Evolutionary conservation across 768 basidiomycete species (phyloP).

Genomic region (Daedaleopsis nitida): DNA sequence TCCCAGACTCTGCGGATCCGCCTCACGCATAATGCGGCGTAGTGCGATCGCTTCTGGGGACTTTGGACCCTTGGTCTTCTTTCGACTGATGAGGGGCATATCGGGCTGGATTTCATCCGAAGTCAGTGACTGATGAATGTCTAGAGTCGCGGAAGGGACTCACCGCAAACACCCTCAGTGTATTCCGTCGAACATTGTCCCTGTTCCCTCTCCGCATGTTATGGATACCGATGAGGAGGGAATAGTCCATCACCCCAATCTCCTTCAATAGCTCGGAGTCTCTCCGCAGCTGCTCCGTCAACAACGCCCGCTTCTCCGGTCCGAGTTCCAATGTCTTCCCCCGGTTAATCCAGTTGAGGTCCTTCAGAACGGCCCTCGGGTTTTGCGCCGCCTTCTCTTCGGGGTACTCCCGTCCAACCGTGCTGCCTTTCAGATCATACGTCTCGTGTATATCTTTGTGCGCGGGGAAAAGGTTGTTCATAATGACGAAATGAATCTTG

Average conservation of each 20-base stretch:
- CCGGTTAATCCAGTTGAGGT: constrained; percentile 93
- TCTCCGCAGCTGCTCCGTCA: constrained; percentile 88
- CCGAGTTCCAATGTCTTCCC: constrained; percentile 82
- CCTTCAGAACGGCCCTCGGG: constrained; percentile 89
- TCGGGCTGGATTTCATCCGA: constrained; percentile 54
- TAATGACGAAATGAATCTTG: constrained; percentile 99
- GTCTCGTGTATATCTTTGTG: constrained; percentile 98
- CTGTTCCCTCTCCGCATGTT: constrained; percentile 87
- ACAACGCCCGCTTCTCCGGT: constrained; percentile 89
- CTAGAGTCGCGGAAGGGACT: constrained; percentile 30
- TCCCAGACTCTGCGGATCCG: constrained; percentile 75
- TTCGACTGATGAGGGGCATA: constrained; percentile 63
- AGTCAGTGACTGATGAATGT: not conserved
- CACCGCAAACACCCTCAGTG: constrained; percentile 90
- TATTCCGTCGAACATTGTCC: constrained; percentile 89
- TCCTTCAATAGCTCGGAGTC: constrained; percentile 85
- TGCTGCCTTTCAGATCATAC: constrained; percentile 94
- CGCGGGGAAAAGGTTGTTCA: constrained; percentile 99
- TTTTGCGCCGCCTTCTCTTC: constrained; percentile 80
- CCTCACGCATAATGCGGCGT: constrained; percentile 81
- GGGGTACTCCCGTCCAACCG: constrained; percentile 84
- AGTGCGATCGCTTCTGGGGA: constrained; percentile 81
- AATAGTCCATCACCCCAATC: constrained; percentile 95
- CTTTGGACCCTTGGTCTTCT: constrained; percentile 57
- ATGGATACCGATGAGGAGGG: constrained; percentile 91